phyloP scores from a whole-genome alignment of 1,284 basidiomycete genomes.

The Wallemia hederae region DNA sequence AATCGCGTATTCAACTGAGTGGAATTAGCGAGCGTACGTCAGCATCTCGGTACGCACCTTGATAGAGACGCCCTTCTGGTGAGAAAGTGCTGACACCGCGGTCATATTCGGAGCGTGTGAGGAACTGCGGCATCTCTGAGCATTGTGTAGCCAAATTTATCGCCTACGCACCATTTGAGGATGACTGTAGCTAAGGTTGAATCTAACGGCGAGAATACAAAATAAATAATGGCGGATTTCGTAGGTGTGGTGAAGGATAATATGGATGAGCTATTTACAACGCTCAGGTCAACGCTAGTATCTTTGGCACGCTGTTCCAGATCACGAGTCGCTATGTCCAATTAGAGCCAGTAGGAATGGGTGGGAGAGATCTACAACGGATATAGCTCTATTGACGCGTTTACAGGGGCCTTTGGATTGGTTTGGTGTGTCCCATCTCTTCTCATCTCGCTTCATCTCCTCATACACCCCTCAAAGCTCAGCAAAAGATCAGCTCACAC shows the following conservation, averaged over 20 bases:
- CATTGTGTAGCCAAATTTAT: too few species aligned
- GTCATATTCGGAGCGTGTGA: slow-evolving; percentile 83
- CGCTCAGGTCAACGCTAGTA: background rate
- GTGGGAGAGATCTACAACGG: slow-evolving; percentile 21
- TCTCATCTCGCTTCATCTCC: background rate
- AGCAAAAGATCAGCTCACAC: slow-evolving; percentile 88
- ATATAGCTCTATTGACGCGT: slow-evolving; percentile 6
- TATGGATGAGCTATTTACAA: background rate
- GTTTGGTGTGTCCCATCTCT: slow-evolving; percentile 47
- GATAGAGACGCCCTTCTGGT: slow-evolving; percentile 77
- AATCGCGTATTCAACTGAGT: slow-evolving; percentile 87
- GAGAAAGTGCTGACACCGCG: slow-evolving; percentile 98
- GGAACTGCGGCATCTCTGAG: slow-evolving; percentile 23
- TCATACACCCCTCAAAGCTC: slow-evolving; percentile 26
- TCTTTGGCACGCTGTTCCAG: slow-evolving; percentile 21
- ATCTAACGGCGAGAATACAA: background rate
- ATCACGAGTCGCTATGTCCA: slow-evolving; percentile 97
- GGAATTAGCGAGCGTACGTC: background rate
- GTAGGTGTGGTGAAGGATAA: background rate
- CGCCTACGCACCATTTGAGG: too few species aligned
- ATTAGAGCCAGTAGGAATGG: slow-evolving; percentile 99
- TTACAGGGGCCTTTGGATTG: slow-evolving; percentile 63
- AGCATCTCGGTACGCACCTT: slow-evolving; percentile 30
- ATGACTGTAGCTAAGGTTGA: too few species aligned
- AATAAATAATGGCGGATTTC: background rate